phyloP scores from a whole-genome alignment of 2,329 filamentous ascomycete species.

The Myotisia sp. region DNA sequence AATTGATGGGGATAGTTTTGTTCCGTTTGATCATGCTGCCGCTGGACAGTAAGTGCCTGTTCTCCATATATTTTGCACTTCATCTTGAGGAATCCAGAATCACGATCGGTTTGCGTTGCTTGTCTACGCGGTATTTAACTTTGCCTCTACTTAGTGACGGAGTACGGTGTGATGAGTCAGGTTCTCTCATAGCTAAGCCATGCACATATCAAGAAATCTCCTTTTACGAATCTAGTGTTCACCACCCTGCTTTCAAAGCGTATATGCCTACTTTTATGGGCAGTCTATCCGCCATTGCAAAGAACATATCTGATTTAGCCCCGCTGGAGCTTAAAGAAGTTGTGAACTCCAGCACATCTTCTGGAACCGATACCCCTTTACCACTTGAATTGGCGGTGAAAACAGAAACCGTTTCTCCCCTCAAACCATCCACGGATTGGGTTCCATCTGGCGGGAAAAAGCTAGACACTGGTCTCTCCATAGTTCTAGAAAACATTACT shows the following conservation, averaged over 20 bases:
- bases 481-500: constrained; percentile 75
- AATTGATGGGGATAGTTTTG: constrained; percentile 27
- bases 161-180: constrained; percentile 69
- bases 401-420: constrained; percentile 16
- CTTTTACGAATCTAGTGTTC: constrained; percentile 67
- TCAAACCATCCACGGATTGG: constrained; percentile 22
- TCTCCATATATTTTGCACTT: constrained; percentile 1
- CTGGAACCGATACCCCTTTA: constrained; percentile 10
- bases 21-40: constrained; percentile 33
- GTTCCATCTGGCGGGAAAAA: constrained; percentile 44
- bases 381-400: constrained; percentile 13
- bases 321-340: constrained; percentile 11
- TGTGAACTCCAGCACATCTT: constrained; percentile 13
- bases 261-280: constrained; percentile 81
- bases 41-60: constrained; percentile 35
- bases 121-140: neutral
- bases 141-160: constrained; percentile 52
- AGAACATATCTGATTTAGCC: constrained; percentile 23
- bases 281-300: constrained; percentile 53
- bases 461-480: constrained; percentile 60
- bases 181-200: constrained; percentile 84
- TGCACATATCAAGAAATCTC: constrained; percentile 73
- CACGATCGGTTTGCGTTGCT: neutral
- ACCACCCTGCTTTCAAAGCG: constrained; percentile 58
- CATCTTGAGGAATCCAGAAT: neutral